Conservation (phyloP, 2,329 filamentous ascomycete genomes). For the Helotiales sp. region DNA sequence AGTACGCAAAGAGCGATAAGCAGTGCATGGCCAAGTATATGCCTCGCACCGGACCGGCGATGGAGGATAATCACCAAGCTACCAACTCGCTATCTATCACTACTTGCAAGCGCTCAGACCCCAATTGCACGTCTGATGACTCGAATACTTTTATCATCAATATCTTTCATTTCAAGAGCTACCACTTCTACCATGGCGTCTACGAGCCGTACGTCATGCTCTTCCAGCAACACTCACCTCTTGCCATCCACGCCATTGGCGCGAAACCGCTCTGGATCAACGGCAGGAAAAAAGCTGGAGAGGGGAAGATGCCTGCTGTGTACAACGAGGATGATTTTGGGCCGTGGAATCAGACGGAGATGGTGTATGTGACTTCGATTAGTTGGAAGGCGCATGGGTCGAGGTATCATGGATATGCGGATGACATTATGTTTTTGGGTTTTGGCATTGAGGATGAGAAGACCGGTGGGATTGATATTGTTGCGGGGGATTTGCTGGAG, state of each 20-base stretch:
- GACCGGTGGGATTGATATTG: constrained; percentile 56
- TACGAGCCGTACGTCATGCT: constrained; percentile 63
- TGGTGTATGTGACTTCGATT: constrained; percentile 63
- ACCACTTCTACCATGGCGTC: constrained; percentile 52
- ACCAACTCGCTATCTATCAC: constrained; percentile 63
- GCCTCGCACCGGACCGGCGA: constrained; percentile 44
- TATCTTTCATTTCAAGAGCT: constrained; percentile 61
- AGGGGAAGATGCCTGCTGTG: constrained; percentile 31
- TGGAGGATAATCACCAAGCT: constrained; percentile 61
- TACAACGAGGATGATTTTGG: background rate
- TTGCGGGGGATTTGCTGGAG: constrained; percentile 53
- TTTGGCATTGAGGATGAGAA: constrained; percentile 62
- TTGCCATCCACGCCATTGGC: constrained; percentile 56
- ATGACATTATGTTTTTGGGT: constrained; percentile 58
- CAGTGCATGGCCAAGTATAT: constrained; percentile 54
- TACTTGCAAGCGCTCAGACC: constrained; percentile 55
- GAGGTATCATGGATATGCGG: constrained; percentile 60
- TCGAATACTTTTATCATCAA: constrained; percentile 60
- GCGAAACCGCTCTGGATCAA: constrained; percentile 59
- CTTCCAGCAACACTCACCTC: constrained; percentile 54
- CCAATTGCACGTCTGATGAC: constrained; percentile 48
- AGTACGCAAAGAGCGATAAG: constrained; percentile 47
- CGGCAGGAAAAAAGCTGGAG: constrained; percentile 48
- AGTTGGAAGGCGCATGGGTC: constrained; percentile 56
- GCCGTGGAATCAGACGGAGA: constrained; percentile 50